phyloP scores from a whole-genome alignment of 2,329 filamentous ascomycete species.

The Ophiostoma sp. region DNA sequence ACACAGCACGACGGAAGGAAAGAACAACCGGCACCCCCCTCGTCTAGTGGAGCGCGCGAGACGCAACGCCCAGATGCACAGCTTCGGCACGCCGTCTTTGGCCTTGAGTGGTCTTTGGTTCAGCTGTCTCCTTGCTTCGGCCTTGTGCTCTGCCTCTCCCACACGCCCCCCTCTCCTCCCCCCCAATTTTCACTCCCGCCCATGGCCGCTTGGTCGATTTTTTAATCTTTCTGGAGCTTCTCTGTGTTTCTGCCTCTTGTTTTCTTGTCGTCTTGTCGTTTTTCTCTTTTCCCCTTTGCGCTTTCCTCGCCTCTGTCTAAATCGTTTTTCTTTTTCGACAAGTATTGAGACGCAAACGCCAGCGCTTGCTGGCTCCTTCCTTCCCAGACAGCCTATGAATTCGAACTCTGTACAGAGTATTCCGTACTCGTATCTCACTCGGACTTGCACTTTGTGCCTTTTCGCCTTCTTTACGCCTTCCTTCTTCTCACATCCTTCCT shows the following conservation, averaged over 20 bases:
- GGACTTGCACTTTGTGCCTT: neutral
- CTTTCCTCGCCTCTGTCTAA: neutral
- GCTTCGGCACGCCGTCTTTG: slow-evolving; percentile 25
- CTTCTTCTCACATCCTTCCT: neutral
- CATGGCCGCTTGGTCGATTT: neutral
- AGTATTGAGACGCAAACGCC: slow-evolving; percentile 19
- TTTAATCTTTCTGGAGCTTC: slow-evolving; percentile 16
- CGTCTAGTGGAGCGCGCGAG: slow-evolving; percentile 22
- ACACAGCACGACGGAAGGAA: slow-evolving; percentile 16
- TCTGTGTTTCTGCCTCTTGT: neutral
- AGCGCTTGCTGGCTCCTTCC: slow-evolving; percentile 28
- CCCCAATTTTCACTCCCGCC: slow-evolving; percentile 3
- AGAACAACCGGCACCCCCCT: slow-evolving; percentile 3
- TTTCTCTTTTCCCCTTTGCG: neutral
- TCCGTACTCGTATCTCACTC: slow-evolving; percentile 3
- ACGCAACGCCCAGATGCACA: slow-evolving; percentile 24
- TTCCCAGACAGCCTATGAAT: slow-evolving; percentile 1
- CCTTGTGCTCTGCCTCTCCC: neutral
- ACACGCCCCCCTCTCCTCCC: neutral
- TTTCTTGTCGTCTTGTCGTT: neutral
- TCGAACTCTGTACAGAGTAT: too few relatives aligned
- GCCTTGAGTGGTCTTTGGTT: slow-evolving; percentile 6
- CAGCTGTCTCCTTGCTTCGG: slow-evolving; percentile 18
- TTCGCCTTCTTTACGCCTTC: neutral
- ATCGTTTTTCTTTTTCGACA: neutral